Conservation (phyloP, 225 moss, liverwort and hornwort genomes). For the Lunularia cruciata region DNA sequence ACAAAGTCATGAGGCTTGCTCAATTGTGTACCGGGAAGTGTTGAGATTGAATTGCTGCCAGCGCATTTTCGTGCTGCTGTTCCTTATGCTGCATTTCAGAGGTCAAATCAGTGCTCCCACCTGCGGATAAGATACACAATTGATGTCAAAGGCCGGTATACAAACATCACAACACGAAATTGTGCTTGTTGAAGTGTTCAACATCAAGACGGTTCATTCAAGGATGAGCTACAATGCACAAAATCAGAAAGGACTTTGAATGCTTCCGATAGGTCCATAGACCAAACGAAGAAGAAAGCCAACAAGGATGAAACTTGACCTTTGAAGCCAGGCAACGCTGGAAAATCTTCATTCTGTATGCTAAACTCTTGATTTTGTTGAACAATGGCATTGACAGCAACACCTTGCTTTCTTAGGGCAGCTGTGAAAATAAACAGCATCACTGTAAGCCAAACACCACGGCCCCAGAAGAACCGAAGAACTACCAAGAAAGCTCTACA, state of each 20-base stretch:
- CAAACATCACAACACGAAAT: background rate
- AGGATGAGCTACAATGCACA: constrained; percentile 27
- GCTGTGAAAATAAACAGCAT: constrained; percentile 59
- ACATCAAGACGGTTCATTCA: background rate
- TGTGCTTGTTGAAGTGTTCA: background rate
- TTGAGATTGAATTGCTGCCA: constrained; percentile 81
- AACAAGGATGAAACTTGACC: constrained; percentile 65
- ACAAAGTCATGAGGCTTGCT: constrained; percentile 21
- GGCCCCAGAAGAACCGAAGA: constrained; percentile 36
- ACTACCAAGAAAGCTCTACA: constrained; percentile 30
- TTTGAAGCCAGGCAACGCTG: constrained; percentile 95
- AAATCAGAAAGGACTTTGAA: constrained; percentile 32
- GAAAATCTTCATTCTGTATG: constrained; percentile 99
- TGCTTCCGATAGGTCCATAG: constrained; percentile 36
- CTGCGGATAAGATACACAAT: constrained; percentile 45
- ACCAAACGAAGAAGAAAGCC: constrained; percentile 44
- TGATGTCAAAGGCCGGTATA: constrained; percentile 21
- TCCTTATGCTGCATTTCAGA: constrained; percentile 92
- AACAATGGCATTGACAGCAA: constrained; percentile 90
- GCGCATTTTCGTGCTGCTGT: constrained; percentile 78
- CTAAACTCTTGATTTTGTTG: constrained; percentile 99
- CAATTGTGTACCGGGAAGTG: constrained; percentile 75
- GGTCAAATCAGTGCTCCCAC: constrained; percentile 69
- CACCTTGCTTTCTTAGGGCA: constrained; percentile 97
- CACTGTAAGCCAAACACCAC: constrained; percentile 44